phyloP scores from a whole-genome alignment of 352 stramenopile species.

The Pythium monospermum region DNA sequence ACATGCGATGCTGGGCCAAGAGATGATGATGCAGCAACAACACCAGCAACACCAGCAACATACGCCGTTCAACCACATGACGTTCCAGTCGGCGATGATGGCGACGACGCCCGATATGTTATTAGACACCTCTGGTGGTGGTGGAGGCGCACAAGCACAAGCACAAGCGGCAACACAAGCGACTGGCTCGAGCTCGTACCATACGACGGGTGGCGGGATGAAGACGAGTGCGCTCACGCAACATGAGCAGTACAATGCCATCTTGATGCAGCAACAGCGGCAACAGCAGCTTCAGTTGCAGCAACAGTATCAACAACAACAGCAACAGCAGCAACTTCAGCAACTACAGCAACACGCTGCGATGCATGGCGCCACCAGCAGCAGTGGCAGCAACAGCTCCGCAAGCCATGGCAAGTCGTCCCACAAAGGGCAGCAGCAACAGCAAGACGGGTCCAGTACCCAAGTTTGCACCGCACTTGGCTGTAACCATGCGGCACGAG shows the following conservation, averaged over 20 bases:
- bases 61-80: conserved; percentile 48
- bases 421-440: conserved; percentile 52
- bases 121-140: too few relatives aligned
- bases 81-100: conserved; percentile 50
- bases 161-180: neutral
- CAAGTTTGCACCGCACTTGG: conserved; percentile 73
- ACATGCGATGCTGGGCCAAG: conserved; percentile 39
- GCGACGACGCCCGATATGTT: conserved; percentile 45
- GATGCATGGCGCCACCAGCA: too few relatives aligned
- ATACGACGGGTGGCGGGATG: conserved; percentile 2
- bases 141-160: too few relatives aligned
- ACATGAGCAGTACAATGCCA: conserved; percentile 50
- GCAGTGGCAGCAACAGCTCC: too few relatives aligned
- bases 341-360: conserved; percentile 13
- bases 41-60: too few relatives aligned
- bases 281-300: conserved; percentile 40
- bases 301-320: conserved; percentile 26
- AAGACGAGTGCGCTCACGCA: conserved; percentile 15
- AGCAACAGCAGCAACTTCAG: conserved; percentile 48
- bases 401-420: too few relatives aligned
- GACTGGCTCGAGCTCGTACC: too few relatives aligned
- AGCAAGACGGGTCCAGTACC: conserved; percentile 37
- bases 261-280: conserved; percentile 59
- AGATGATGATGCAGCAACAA: too few relatives aligned
- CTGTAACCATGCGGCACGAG: conserved; percentile 69